Evolutionary conservation across 805 yeast genomes (phyloP), one percentile per base, ranked within the genome.

Genomic region (Wickerhamiella australiensis): DNA sequence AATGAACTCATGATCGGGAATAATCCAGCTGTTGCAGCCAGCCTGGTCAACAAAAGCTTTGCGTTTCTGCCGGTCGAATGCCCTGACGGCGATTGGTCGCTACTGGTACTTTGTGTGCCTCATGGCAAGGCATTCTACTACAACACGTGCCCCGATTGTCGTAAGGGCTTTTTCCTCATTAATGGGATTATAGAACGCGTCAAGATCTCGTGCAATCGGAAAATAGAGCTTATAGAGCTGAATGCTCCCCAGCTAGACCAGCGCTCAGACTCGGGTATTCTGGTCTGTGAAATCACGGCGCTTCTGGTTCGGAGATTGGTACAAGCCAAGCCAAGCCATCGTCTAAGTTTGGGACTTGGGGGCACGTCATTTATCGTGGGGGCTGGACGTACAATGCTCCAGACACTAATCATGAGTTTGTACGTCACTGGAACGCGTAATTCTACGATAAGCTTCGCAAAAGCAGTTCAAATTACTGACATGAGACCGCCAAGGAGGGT

Each of bases 31-130:
- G 18, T 8, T 11, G 21, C 29, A 12, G 31, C 13, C 7, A 4
- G 22, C 12, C 7, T 38, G 6, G 41, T 42, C 15, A 26, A 35
- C 15, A 33, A 17, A 15, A 40, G 37, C 11, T 54, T 60, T 82
- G 36, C 92, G 90, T 0, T 68, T 82, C 25, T 83, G 81, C 60
- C 82, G 77, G 59, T 78, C 76, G 52, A 80, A 73, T 42, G 81
- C 78, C 49, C 66, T 77, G 27, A 50, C 44, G 49, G 49, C 38
- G 80, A 73, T 43, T 50, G 53, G 53, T 46, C 50, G 13, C 37
- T 50, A 33, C 29, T 50, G 29, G 46, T 50, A 25, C 17, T 50
- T 2, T 37, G 48, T 11, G 22, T 25, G 18, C 37, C 42, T 26
- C 36, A 43, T 15, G 8, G 22, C 3, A 27, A 29, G 31, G 47